Base-by-base conservation (phyloP, 768 basidiomycete genomes). In the Strobilomyces echinocephalus region DNA sequence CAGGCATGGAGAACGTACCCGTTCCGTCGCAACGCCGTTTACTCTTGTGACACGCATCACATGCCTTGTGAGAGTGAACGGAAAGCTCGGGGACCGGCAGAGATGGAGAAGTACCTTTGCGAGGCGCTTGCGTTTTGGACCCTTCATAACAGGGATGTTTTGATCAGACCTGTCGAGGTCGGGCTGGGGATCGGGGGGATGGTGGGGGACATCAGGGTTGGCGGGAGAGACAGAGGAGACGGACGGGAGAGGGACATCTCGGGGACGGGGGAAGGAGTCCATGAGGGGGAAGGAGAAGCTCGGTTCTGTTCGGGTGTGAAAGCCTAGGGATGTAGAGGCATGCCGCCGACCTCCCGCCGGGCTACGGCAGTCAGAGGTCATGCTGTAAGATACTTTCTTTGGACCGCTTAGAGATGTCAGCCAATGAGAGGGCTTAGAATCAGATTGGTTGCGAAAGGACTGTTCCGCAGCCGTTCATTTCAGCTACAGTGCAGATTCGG, bases 11-110 rank as follows among this genome's bases (percentile, higher is more conserved):
- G 43, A 46, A 74, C 82, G 54, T 56, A 85, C 87, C 83, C 56
- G 85, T 88, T 31, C 88, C 88, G 70, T 90, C 88, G 70, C 88
- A 91, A 45, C 88, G 81, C 24, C 89, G 81, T 66, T 91, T 91
- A 72, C 83, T 85, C 69, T 87, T 88, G 66, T 91, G 90, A 67
- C 89, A 91, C 49, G 86, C 84, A 69, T 89, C 86, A 70, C 89
- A 91, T 46, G 89, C 79, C 79, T 80, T 53, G 33, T n/a, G 45
- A 45, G 31, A 10, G 51, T 68, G 52, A 57, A 44, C 15, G 47
- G 36, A 38, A 10, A 24, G 49, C 14, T 30, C 39, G 36, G 50
- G 46, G 45, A 41, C 24, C 18, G 39, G 24, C 48, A 30, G 48
- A 31, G 47, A 28, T 45, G 35, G 24, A 38, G 20, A 57, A 68